Base-by-base conservation (phyloP, 257 asterid genomes). In the Datura wrightii region DNA sequence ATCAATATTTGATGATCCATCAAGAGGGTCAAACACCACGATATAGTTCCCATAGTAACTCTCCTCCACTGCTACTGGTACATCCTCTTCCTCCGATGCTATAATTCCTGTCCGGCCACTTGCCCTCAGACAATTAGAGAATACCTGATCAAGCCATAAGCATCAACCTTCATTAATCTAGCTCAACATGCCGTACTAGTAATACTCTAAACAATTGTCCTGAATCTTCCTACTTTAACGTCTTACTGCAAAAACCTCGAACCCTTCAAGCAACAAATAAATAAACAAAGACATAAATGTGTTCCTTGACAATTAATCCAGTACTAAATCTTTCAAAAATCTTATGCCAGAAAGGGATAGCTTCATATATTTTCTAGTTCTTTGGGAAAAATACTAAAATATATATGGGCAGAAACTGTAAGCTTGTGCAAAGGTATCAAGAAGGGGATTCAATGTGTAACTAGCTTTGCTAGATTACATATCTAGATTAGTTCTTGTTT, bases 41-140 rank as follows among this genome's bases (percentile, higher is more conserved):
- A 96, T 93, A 89, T 96, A 96, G 89, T 96, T 96, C 78, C 99
- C 98, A 9, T 97, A 96, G 76, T 94, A 96, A 86, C 94, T 94
- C 87, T 96, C 98, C 80, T 96, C 99, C 83, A 96, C 98, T 0
- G 99, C 98, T 88, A 96, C 98, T 0, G 99, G 99, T 2, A 94
- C 97, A 84, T 96, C 97, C 89, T 96, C 99, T 89, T 96, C 99
- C 91, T 96, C 98, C 0, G 99, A 96, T 10, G 99, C 98, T 72
- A 96, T 96, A 88, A 96, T 96, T 85, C 98, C 98, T 19, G 98
- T 96, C 82, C 98, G 86, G 31, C 99, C 99, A 83, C 97, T 96
- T 8, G 98, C 94, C 79, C 93, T 91, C 91, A 94, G 79, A 86
- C 98, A 96, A 79, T 91, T 93, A 5, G 95, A 96, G 84, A 94